These are phyloP conservation scores for Iris macrosiphon DNA, from an alignment of 106 monocot species.

Conservation along the genomic window DNA sequence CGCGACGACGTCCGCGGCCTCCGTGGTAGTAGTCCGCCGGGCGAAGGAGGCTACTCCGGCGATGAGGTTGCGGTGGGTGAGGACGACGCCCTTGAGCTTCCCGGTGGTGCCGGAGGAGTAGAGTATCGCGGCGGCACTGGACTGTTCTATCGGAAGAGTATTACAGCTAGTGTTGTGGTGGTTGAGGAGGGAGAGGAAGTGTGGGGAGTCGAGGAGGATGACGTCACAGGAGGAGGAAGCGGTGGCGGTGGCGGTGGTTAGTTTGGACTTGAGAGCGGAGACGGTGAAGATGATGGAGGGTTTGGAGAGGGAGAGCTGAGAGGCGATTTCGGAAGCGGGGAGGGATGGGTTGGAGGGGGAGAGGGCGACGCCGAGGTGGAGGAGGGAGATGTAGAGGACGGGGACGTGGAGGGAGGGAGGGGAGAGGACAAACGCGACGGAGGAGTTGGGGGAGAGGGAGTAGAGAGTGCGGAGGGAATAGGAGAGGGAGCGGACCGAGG, in stretches of 20 bases:
- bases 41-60: constrained; percentile 19
- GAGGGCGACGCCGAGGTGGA: constrained; percentile 4
- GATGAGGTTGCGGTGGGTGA: constrained; percentile 49
- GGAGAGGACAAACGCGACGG: no score
- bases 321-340: constrained; percentile 8
- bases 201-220: constrained; percentile 13
- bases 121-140: constrained; percentile 28
- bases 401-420: no score
- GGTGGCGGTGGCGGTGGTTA: neutral
- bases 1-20: neutral
- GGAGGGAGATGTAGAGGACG: neutral
- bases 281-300: constrained; percentile 1
- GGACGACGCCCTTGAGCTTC: constrained; percentile 42
- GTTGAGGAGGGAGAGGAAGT: constrained; percentile 6
- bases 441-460: no score
- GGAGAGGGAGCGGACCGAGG: constrained; percentile 4
- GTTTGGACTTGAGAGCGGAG: no score
- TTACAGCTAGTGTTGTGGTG: neutral
- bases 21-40: no score
- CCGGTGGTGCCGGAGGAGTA: constrained; percentile 64
- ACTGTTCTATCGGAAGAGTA: neutral
- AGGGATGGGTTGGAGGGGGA: constrained; percentile 3
- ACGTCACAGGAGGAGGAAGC: no score
- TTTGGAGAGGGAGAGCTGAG: constrained; percentile 4
- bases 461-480: constrained; percentile 1